Evolutionary conservation across 2,329 filamentous ascomycete genomes (phyloP).

Genomic region (Trichophyton simii): DNA sequence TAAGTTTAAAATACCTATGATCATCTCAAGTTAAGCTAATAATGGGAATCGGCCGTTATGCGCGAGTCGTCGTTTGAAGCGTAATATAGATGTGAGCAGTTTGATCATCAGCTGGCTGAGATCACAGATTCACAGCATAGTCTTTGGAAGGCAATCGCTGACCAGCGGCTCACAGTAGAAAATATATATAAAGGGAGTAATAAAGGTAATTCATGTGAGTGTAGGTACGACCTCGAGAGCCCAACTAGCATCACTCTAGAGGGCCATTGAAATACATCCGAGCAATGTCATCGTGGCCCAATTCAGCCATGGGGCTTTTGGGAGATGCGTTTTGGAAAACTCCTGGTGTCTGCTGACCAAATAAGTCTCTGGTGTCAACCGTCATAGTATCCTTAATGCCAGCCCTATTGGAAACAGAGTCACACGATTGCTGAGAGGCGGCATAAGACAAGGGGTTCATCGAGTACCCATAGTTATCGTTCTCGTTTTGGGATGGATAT

Average conservation of each 20-base stretch:
- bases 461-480: slow-evolving; percentile 19
- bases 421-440: slow-evolving; percentile 5
- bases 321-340: slow-evolving; percentile 19
- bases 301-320: slow-evolving; percentile 25
- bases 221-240: neutral
- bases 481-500: slow-evolving; percentile 15
- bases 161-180: neutral
- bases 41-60: neutral
- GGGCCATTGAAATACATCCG: slow-evolving; percentile 22
- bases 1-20: neutral
- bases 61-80: neutral
- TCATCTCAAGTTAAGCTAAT: neutral
- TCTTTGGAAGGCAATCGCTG: neutral
- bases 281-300: slow-evolving; percentile 23
- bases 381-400: slow-evolving; percentile 7
- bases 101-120: neutral
- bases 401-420: slow-evolving; percentile 7
- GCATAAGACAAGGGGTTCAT: slow-evolving; percentile 26
- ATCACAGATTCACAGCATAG: neutral
- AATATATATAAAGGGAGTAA: neutral
- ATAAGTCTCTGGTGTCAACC: slow-evolving; percentile 3
- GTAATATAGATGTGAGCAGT: neutral
- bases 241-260: slow-evolving; percentile 1
- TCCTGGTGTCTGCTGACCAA: slow-evolving; percentile 10
- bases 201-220: neutral